Evolutionary conservation across 2,329 filamentous ascomycete genomes (phyloP).

Genomic region (Geosmithia flava): DNA sequence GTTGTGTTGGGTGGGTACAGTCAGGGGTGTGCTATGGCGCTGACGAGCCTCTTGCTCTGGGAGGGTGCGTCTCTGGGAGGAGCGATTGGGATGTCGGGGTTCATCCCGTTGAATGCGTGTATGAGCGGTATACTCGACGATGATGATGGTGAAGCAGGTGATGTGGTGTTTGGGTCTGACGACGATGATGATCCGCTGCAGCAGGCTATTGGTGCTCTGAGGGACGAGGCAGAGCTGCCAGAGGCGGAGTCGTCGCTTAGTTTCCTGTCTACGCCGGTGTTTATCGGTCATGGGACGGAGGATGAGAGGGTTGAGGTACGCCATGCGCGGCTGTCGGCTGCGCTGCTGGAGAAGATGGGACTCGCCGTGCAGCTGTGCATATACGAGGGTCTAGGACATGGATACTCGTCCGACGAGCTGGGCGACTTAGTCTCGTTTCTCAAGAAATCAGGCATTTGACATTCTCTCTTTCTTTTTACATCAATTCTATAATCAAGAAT

Average conservation of each 20-base stretch:
- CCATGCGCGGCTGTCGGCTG: constrained; percentile 19
- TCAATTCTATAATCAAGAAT: too few relatives aligned
- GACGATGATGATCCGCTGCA: constrained; percentile 6
- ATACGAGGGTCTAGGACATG: constrained; percentile 30
- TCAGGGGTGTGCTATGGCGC: constrained; percentile 36
- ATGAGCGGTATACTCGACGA: constrained; percentile 11
- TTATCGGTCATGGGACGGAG: constrained; percentile 30
- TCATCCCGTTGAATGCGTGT: constrained; percentile 24
- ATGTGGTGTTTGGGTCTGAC: background rate
- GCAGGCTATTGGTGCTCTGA: constrained; percentile 11
- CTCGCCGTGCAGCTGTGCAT: constrained; percentile 19
- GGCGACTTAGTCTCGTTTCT: constrained; percentile 21
- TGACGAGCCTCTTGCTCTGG: constrained; percentile 30
- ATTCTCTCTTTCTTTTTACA: too few relatives aligned
- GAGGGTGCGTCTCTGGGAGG: constrained; percentile 23
- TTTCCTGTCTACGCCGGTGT: constrained; percentile 21
- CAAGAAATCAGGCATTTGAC: too few relatives aligned
- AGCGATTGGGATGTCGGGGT: constrained; percentile 30
- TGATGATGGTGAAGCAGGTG: background rate
- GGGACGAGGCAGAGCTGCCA: constrained; percentile 13
- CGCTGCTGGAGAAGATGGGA: constrained; percentile 19
- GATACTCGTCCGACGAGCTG: constrained; percentile 29
- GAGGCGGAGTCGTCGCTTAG: constrained; percentile 2
- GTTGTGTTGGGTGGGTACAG: constrained; percentile 38
- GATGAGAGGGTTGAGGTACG: constrained; percentile 26